Evolutionary conservation across 1,284 basidiomycete species (phyloP), one percentile per base, ranked within the genome.

Genomic region (Tylopilus sp.): DNA sequence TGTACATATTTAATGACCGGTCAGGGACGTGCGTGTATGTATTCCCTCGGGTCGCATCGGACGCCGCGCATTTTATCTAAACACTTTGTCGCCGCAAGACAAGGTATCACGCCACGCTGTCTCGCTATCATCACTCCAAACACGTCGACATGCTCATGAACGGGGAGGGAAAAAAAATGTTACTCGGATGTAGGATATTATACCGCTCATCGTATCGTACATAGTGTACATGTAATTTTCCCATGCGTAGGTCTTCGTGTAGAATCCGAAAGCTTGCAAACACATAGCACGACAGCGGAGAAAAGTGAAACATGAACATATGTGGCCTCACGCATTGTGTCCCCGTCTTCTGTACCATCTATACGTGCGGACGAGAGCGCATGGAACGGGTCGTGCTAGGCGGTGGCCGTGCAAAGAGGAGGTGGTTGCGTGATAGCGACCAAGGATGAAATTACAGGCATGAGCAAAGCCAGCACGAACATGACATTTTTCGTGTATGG

Each of bases 201-300:
- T 64, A 56, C 54, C 51, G 47, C 48, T 51, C 29, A n/a, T 51
- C 57, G 55, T 67, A 67, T 65, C 63, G 51, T 63, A 63, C 61
- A 66, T 49, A 42, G 41, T 43, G 55, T 63, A 68, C 61, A 63
- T 41, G 34, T 57, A n/a, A 44, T 51, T 44, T 56, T 51, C 63
- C 11, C 40, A 36, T 54, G 37, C 37, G 41, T 46, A 39, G 41
- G 55, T 36, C 41, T 33, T 42, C 19, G 47, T 49, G 41, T 41
- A 44, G 11, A 26, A 54, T 62, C 55, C 60, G 53, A 52, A 42
- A 46, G 45, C 49, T 58, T 62, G 59, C 52, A 37, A 51, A 44
- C 49, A 56, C 42, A 43, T 34, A 31, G 43, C 56, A 52, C 49
- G 56, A 41, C 47, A 52, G 37, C 30, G 48, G 35, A 44, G 51